Evolutionary conservation across 768 basidiomycete genomes (phyloP), one percentile per base, ranked within the genome.

Genomic region (Leccinum variicolor): DNA sequence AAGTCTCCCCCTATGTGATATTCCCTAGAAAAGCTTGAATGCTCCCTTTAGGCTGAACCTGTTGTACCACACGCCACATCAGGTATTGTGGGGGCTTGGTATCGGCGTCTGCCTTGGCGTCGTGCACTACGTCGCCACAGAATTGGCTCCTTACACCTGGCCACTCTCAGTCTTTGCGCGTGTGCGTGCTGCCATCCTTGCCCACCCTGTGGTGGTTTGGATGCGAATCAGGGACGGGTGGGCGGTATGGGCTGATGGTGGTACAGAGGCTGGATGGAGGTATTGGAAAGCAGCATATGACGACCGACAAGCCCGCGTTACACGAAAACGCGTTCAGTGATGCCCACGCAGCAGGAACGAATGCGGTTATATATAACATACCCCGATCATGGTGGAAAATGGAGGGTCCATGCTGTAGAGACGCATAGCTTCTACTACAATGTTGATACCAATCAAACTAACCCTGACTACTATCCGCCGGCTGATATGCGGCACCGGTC

Each of bases 161-260:
- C 91, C 90, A 9, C 56, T 66, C 1, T 87, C 88, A 0, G 34
- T 77, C 9, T 71, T 85, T 26, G 89, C 86, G 14, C 67, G 69
- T 50, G 58, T 74, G 3, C 84, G 86, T 47, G 60, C 70, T 5
- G 74, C 72, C 45, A 54, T 87, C n/a, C 67, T 94, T 31, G 64
- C 63, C 1, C 84, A 88, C 62, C 81, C 84, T 5, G 31, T 90
- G 19, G 79, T 78, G 6, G 74, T 69, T 0, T 93, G 89, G 89
- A 68, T 89, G 33, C 81, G 84, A 50, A 74, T 94, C 45, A 79
- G 89, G 50, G 91, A 94, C 66, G 89, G 92, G 6, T 94, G 92
- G 92, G 81, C 77, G 11, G 75, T 92, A 1, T 94, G 89, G 87
- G 64, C 76, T 4, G 91, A 94, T 68, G 87, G 86, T n/a, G 91